Evolutionary conservation across 306 rosid species (phyloP), one percentile per base, ranked within the genome.

Genomic region (Citrullus colocynthis): DNA sequence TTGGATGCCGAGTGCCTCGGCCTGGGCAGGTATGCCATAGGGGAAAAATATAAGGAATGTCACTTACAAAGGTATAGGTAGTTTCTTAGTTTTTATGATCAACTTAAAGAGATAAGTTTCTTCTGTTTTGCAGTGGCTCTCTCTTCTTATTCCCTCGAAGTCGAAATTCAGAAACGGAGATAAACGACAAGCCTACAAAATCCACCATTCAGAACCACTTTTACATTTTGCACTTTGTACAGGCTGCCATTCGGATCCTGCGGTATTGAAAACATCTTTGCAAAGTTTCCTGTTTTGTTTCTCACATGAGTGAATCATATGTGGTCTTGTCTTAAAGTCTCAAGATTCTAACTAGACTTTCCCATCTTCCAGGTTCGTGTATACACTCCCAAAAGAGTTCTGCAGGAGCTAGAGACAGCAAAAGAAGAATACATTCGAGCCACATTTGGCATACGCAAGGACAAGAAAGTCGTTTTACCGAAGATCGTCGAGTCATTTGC

Each of bases 231-330:
- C 97, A 67, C 96, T 95, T 69, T 85, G 93, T 84, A 83, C 93
- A 16, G 99, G 99, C 85, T 86, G 92, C 86, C 87, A 83, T 75
- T 95, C 97, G 16, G 99, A 95, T 84, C 99, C 99, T 52, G 93
- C 91, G 96, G 99, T 95, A 95, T 1, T 49, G n/a, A 21, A 24
- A 32, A 52, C 77, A 52, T 72, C 60, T 28, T 8, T 28, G 15
- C 12, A 14, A 51, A 51, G 28, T 51, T 21, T 73, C 17, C 8
- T 45, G 30, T 51, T 73, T 71, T 48, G 17, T 3, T 48, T 48
- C 76, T 71, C 48, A 73, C 77, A 72, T 16, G 3, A 24, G 11
- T 13, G 34, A 49, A 48, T 15, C 21, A 18, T 24, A 74, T 34
- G 78, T 34, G 34, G 18, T 32, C 15, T 52, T 52, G 17, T 70